phyloP scores from a whole-genome alignment of 2,329 filamentous ascomycete genomes.

The Neonectria hederae region DNA sequence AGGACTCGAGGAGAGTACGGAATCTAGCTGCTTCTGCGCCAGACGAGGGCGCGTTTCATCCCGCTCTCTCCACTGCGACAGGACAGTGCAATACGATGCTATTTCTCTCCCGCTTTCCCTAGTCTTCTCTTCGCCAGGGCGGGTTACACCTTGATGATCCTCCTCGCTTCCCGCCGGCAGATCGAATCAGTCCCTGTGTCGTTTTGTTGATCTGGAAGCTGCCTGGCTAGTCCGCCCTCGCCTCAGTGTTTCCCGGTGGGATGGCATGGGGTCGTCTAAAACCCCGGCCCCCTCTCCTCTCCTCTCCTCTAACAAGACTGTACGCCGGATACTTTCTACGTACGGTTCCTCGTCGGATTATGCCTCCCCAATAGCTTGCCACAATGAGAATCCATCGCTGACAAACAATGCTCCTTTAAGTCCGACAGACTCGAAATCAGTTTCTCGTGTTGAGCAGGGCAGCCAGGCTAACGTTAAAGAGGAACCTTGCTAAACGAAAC shows the following conservation, averaged over 20 bases:
- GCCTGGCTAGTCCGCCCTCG: neutral
- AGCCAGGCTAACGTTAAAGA: neutral
- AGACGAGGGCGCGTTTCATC: slow-evolving; percentile 15
- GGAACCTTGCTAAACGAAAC: slow-evolving; percentile 17
- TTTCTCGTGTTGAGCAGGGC: neutral
- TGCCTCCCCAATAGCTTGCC: neutral
- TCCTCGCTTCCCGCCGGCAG: slow-evolving; percentile 17
- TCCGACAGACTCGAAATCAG: neutral
- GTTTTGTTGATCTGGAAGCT: neutral
- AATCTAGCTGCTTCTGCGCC: neutral
- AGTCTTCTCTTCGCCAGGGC: neutral
- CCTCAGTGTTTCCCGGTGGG: neutral
- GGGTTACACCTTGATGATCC: slow-evolving; percentile 24
- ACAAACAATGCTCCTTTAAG: neutral
- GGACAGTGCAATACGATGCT: slow-evolving; percentile 5
- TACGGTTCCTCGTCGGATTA: neutral
- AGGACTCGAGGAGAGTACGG: neutral
- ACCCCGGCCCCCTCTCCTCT: neutral
- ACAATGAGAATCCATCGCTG: neutral
- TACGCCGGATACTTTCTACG: no score
- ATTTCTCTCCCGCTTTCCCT: neutral
- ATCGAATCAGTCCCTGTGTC: slow-evolving; percentile 12
- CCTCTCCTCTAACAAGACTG: neutral
- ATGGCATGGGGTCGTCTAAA: neutral
- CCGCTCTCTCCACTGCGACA: slow-evolving; percentile 2